A percentile compares a stretch with the other conserved stretches of the same genome.
These are phyloP conservation scores for Aphanoascus verrucosus DNA, from an alignment of 2,329 filamentous ascomycete species.

Conservation along the genomic window DNA sequence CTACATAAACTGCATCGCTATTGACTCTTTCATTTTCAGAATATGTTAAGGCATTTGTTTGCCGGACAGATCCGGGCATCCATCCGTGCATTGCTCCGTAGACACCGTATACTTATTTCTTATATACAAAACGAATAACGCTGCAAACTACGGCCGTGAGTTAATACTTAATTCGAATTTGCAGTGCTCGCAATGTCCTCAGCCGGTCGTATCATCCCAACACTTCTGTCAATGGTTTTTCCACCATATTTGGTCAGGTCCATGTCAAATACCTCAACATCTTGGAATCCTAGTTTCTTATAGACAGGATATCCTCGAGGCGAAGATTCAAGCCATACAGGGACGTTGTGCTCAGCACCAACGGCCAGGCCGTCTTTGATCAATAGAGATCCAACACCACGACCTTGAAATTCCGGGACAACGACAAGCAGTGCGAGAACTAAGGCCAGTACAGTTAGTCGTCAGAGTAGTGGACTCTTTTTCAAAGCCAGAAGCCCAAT, in stretches of 20 bases:
- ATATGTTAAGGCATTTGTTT: no score
- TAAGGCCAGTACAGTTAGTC: conserved; percentile 7
- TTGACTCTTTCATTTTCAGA: no score
- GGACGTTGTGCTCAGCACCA: conserved; percentile 18
- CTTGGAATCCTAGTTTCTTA: conserved; percentile 22
- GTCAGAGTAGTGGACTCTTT: neutral
- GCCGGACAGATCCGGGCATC: no score
- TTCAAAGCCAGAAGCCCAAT: neutral
- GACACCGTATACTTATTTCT: no score
- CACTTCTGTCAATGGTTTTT: neutral
- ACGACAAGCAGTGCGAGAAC: conserved; percentile 28
- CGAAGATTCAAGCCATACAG: conserved; percentile 21
- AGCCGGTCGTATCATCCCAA: conserved; percentile 14
- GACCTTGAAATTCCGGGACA: conserved; percentile 22
- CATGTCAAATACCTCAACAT: conserved; percentile 15
- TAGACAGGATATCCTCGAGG: conserved; percentile 21
- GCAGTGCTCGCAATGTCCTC: neutral
- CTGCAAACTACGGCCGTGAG: no score
- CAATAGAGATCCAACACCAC: conserved; percentile 22
- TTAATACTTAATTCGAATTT: neutral
- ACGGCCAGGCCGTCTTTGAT: conserved; percentile 20
- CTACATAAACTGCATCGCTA: no score
- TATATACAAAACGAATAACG: no score
- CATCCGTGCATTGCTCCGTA: no score
- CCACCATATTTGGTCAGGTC: conserved; percentile 18